phyloP scores from a whole-genome alignment of 176 grass and related monocot species.

The Oryza meridionalis region DNA sequence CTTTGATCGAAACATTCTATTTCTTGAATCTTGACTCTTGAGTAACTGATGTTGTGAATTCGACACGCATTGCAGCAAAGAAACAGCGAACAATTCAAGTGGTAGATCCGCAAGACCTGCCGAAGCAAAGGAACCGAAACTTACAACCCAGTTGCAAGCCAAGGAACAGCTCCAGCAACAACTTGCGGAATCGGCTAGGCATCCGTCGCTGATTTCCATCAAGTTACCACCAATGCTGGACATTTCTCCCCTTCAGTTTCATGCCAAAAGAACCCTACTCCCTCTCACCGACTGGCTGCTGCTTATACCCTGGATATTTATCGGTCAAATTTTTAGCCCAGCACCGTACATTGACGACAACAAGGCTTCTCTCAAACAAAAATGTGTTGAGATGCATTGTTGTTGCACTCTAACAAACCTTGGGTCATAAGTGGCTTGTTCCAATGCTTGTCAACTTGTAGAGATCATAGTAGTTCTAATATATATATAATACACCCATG shows the following conservation, averaged over 20 bases:
- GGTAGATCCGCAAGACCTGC: slow-evolving; percentile 69
- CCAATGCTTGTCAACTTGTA: slow-evolving; percentile 26
- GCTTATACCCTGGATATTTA: slow-evolving; percentile 15
- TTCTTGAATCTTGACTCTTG: not conserved
- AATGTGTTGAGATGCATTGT: not conserved
- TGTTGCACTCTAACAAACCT: slow-evolving; percentile 21
- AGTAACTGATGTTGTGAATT: not conserved
- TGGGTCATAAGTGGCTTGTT: slow-evolving; percentile 4
- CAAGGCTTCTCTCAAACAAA: slow-evolving; percentile 5
- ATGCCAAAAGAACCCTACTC: not conserved
- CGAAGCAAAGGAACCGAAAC: slow-evolving; percentile 51
- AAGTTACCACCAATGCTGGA: not conserved
- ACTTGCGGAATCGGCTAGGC: slow-evolving; percentile 24
- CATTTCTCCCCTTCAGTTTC: not conserved
- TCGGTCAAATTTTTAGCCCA: not conserved
- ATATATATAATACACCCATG: not conserved
- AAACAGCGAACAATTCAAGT: slow-evolving; percentile 65
- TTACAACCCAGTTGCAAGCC: slow-evolving; percentile 33
- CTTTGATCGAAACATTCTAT: not conserved
- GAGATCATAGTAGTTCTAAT: slow-evolving; percentile 13
- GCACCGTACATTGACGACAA: not conserved
- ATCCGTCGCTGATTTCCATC: slow-evolving; percentile 6
- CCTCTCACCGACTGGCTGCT: not conserved
- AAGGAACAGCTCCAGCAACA: slow-evolving; percentile 30
- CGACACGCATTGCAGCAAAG: slow-evolving; percentile 48